Base-by-base conservation (phyloP, 192 early-diverging fungal species). In the Pilobolus umbonatus region DNA sequence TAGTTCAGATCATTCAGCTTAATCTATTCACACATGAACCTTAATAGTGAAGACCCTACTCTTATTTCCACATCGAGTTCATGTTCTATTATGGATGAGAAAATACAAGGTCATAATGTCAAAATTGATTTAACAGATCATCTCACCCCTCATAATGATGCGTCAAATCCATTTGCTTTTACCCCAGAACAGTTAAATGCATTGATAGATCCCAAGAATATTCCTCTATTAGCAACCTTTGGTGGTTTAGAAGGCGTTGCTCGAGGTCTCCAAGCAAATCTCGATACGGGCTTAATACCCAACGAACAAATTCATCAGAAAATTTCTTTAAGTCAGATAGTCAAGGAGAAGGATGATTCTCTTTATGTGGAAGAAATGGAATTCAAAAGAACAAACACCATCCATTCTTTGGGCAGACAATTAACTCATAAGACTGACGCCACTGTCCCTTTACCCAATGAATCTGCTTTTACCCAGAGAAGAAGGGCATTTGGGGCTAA, bases 401-500 rank as follows among this genome's bases (percentile, higher is more conserved):
- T 54, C 0, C 52, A 54, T 54, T 54, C 52, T 54, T 31, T 54
- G 31, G 52, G 31, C 38, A 54, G 52, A 38, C 52, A 54, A 54
- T 36, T 36, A 19, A 54, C 52, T 15, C 52, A 54, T 36, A 29
- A 35, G 14, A 54, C 52, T 14, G 35, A 54, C 21, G 52, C 35
- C 38, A 54, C 52, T 35, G 14, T 54, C 21, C 31, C 32, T 5
- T 31, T 22, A 10, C 31, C 22, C 4, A 35, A 54, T 35, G 65
- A 39, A 14, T 83, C 86, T 52, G 65, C 55, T 19, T 83, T 87
- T 55, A 69, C 61, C 5, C 84, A 88, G 26, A 72, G 89, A 24
- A 74, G 69, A 53, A 61, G 67, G 26, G 65, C 58, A 38, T 92
- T 80, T 66, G 90, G 90, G 36, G 61, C 64, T 35, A 92, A 92